These are phyloP conservation scores for Eucalyptus marginata DNA, from an alignment of 345 rosid genomes.

Conservation along the genomic window DNA sequence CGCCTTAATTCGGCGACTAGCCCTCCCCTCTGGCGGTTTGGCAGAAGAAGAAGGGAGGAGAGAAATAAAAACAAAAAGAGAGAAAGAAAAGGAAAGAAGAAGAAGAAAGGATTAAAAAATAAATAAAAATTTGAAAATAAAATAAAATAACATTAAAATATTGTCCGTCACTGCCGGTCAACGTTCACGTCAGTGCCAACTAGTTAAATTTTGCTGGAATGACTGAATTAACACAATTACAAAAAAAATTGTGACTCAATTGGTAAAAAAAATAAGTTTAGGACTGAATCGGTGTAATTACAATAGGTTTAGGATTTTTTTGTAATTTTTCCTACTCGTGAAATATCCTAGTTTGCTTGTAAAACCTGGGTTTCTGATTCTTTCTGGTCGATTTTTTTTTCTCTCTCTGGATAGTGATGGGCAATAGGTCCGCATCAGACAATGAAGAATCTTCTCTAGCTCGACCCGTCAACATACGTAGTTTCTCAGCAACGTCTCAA, in stretches of 20 bases:
- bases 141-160: too few species aligned
- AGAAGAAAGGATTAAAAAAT: too few species aligned
- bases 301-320: too few species aligned
- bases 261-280: rapidly evolving
- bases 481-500: not conserved
- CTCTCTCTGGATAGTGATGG: too few species aligned
- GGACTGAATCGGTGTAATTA: rapidly evolving
- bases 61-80: too few species aligned
- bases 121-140: too few species aligned
- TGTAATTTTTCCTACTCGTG: not conserved
- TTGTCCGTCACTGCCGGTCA: rapidly evolving
- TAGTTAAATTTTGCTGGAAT: rapidly evolving
- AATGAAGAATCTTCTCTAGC: not conserved
- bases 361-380: not conserved
- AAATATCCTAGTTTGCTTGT: not conserved
- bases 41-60: too few species aligned
- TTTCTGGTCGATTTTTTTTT: not conserved
- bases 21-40: too few species aligned
- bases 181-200: rapidly evolving
- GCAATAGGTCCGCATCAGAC: not conserved
- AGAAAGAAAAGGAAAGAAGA: too few species aligned
- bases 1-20: rapidly evolving
- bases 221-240: rapidly evolving
- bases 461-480: not conserved
- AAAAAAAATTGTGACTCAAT: too few species aligned